Base-by-base conservation (phyloP, 2,329 filamentous ascomycete species). In the Bipolaris victoriae region DNA sequence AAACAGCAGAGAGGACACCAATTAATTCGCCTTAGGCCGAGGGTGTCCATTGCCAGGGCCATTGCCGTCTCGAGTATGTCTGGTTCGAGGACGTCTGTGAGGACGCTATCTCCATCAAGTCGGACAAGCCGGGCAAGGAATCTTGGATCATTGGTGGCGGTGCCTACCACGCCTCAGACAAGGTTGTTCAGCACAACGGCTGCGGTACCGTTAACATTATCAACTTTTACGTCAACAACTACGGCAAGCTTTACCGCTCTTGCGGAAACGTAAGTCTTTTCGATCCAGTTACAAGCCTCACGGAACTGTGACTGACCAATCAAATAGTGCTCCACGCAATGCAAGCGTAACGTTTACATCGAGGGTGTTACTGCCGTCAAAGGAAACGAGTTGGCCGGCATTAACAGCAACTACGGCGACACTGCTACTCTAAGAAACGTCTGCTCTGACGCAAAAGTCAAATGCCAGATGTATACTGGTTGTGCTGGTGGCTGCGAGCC, bases 371-470 rank as follows among this genome's bases (percentile, higher is more conserved):
- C 72, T 6, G 78, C 77, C 37, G 75, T 75, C 43, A 67, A 73
- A n/a, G 68, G 73, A 52, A 80, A 79, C 36, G 71, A 73, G 52
- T 72, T 80, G 18, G 80, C 75, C 57, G 79, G 80, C 36, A 82
- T 82, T 65, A 83, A 82, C 72, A 73, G 71, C 47, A 83, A 82
- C 75, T 82, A 79, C 59, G 79, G 79, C 15, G 80, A 82, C 62
- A 80, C 79, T 2, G 79, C 79, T 59, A 78, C 69, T 35, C 65
- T 76, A 40, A 70, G 64, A 63, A 67, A 72, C 49, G 64, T 67
- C 20, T 72, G 69, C 52, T 31, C 63, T 31, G 62, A 66, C 49
- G 60, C 63, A 10, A 64, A 62, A 49, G 51, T 55, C 31, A 64
- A 63, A 44, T 71, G 68, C 54, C 63, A 67, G 60, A 70, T 70